A percentile compares a stretch with the other conserved stretches of the same genome.
Evolutionary conservation across 1,284 basidiomycete species (phyloP).

Genomic region (Coniferiporia sulphurascens): DNA sequence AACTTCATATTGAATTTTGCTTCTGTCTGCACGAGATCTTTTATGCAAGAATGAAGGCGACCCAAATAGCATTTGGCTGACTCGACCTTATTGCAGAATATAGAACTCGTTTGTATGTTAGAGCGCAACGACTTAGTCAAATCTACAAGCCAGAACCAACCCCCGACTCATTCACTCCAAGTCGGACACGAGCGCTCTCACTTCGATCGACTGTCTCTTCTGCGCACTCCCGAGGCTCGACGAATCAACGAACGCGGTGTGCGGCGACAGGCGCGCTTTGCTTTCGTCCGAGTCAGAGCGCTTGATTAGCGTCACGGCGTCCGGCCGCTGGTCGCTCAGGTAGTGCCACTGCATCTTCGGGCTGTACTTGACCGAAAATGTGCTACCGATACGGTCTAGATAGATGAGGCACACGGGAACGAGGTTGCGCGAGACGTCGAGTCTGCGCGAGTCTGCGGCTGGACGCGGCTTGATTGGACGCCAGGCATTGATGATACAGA

Average conservation of each 20-base stretch:
- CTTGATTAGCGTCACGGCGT: constrained; percentile 26
- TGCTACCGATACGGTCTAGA: constrained; percentile 30
- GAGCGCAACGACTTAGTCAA: too few species aligned
- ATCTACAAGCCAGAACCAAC: background rate
- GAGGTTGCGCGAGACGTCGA: constrained; percentile 32
- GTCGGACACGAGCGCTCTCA: constrained; percentile 38
- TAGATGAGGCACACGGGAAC: constrained; percentile 31
- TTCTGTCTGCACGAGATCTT: too few species aligned
- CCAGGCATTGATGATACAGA: constrained; percentile 54
- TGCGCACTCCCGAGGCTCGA: constrained; percentile 36
- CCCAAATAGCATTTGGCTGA: too few species aligned
- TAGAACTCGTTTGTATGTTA: too few species aligned
- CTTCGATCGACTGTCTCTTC: constrained; percentile 39
- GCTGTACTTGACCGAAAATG: constrained; percentile 28
- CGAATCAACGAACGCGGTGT: constrained; percentile 42
- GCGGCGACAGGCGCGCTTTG: constrained; percentile 40
- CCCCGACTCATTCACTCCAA: constrained; percentile 3
- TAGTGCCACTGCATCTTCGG: constrained; percentile 30
- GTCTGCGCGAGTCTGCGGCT: constrained; percentile 39
- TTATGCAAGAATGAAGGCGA: too few species aligned
- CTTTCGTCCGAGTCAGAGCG: constrained; percentile 36
- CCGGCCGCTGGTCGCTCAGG: constrained; percentile 25
- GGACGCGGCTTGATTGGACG: constrained; percentile 48
- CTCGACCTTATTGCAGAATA: too few species aligned
- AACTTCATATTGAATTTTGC: too few species aligned